These are phyloP conservation scores for Platanus orientalis DNA, from an alignment of 164 flowering plant genomes.

Conservation along the genomic window DNA sequence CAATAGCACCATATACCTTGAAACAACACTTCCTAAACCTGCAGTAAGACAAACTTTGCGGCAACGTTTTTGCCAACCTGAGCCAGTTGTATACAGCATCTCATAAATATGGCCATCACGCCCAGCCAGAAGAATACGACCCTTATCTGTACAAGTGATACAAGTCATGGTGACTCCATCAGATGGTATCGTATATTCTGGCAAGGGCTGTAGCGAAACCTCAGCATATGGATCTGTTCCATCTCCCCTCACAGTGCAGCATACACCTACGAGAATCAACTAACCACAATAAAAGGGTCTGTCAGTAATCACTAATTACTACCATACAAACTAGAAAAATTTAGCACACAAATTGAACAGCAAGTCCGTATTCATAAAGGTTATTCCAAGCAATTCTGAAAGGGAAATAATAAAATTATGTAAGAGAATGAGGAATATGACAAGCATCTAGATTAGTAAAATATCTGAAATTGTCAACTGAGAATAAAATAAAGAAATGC, in stretches of 20 bases:
- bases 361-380: not conserved
- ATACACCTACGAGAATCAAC: conserved; percentile 92
- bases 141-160: conserved; percentile 78
- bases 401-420: not conserved
- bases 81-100: conserved; percentile 76
- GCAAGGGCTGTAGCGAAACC: conserved; percentile 84
- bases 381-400: not conserved
- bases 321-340: not conserved
- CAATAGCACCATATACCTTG: conserved; percentile 47
- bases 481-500: no score
- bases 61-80: conserved; percentile 91
- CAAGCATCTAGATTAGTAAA: not conserved
- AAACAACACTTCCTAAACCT: conserved; percentile 74
- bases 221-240: conserved; percentile 91
- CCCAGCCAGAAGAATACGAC: conserved; percentile 87
- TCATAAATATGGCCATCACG: conserved; percentile 98
- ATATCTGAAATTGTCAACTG: no score
- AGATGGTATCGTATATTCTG: conserved; percentile 86
- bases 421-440: not conserved
- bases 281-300: conserved; percentile 28
- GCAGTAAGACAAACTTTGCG: conserved; percentile 93
- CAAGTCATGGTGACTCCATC: conserved; percentile 98
- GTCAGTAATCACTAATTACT: conserved; percentile 11
- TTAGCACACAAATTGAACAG: not conserved
- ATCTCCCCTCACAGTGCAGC: conserved; percentile 79